Evolutionary conservation across 148 eudicot species (phyloP), one percentile per base, ranked within the genome.

Genomic region (Rhododendron simsii): DNA sequence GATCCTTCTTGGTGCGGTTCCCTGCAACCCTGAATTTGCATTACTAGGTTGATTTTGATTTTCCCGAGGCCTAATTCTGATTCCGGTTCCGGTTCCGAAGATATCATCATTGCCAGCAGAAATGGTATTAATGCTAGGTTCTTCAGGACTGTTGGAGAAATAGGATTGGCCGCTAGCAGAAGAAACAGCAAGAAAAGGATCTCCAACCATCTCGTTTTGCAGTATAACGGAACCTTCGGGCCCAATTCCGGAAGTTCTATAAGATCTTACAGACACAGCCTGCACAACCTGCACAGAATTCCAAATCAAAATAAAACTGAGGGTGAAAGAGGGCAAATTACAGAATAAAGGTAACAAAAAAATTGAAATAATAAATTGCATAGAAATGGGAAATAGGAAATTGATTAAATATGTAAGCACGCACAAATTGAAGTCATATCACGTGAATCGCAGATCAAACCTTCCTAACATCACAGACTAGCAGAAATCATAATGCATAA

Each of bases 1-100:
- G 8, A 98, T 85, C 90, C 99, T 94, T 91, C 96, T 93, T 2
- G 85, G 88, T 75, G 99, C 98, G 89, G 87, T 89, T 87, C 99
- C 99, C 73, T 96, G 99, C 10, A 26, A 8, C 37, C 41, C 85
- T 6, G 45, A 7, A 85, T 78, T 85, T 33, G 86, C 84, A 14
- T 86, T 55, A 53, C 21, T 50, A 2, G 86, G 86, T 55, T 51
- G 89, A 87, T 83, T 86, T 37, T 61, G 80, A 39, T 30, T 14
- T 44, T 80, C 91, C 47, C 90, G 92, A 55, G 89, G 6, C 90
- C 92, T 92, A 57, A 92, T 79, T 84, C 83, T 88, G 82, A 95
- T 93, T 86, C 93, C 93, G 63, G 88, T 93, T 86, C 93, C 93
- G 63, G 88, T 86, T 33, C 88, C 94, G 59, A 73, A 71, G 69